Evolutionary conservation across 2,329 filamentous ascomycete genomes (phyloP).

Genomic region (Aspergillus pseudoviridinutans): DNA sequence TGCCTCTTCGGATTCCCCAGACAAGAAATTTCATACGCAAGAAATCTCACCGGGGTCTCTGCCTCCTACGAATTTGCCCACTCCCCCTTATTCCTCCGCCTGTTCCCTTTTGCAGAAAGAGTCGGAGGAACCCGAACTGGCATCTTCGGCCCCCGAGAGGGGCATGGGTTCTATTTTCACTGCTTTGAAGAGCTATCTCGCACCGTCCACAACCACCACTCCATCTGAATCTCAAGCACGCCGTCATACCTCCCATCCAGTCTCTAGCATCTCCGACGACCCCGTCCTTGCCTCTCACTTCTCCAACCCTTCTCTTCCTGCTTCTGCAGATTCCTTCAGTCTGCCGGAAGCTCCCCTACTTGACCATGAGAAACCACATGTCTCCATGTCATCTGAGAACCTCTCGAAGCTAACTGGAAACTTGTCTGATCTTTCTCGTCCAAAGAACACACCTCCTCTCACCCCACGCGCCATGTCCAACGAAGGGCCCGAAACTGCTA

Average conservation of each 20-base stretch:
- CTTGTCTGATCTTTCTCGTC: slow-evolving; percentile 53
- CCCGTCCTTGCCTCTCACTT: slow-evolving; percentile 65
- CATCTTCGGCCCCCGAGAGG: slow-evolving; percentile 34
- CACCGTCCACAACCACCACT: slow-evolving; percentile 30
- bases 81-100: slow-evolving; percentile 42
- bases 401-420: slow-evolving; percentile 75
- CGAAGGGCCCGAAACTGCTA: slow-evolving; percentile 43
- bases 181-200: slow-evolving; percentile 44
- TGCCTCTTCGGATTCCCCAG: slow-evolving; percentile 24
- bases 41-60: slow-evolving; percentile 27
- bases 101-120: slow-evolving; percentile 44
- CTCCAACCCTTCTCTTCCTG: slow-evolving; percentile 61
- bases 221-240: slow-evolving; percentile 33
- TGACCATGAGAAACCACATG: slow-evolving; percentile 40
- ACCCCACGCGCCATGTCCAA: slow-evolving; percentile 82
- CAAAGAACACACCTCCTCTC: slow-evolving; percentile 90
- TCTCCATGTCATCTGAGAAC: slow-evolving; percentile 43
- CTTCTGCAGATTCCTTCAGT: slow-evolving; percentile 45
- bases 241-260: slow-evolving; percentile 50
- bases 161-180: slow-evolving; percentile 40
- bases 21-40: slow-evolving; percentile 21
- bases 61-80: slow-evolving; percentile 36
- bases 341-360: slow-evolving; percentile 50
- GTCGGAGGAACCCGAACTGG: slow-evolving; percentile 39
- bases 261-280: slow-evolving; percentile 62